Conservation (phyloP, 2,329 filamentous ascomycete genomes). For the Penicillium paneum region DNA sequence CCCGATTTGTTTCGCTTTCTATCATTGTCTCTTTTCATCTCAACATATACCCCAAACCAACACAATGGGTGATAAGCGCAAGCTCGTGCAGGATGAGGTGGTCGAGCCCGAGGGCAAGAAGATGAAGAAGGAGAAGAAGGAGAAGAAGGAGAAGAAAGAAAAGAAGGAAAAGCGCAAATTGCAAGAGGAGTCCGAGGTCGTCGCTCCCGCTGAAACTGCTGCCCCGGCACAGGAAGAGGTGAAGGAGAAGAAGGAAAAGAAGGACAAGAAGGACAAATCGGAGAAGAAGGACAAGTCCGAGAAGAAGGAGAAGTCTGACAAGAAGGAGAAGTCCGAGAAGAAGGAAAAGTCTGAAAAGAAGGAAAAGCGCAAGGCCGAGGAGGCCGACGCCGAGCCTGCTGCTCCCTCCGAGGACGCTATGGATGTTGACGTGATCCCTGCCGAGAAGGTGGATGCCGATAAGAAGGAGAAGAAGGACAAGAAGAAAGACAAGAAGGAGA, state of each 20-base stretch:
- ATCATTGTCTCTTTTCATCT: background rate
- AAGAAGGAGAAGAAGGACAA: conserved; percentile 23
- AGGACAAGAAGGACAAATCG: conserved; percentile 9
- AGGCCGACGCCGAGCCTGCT: conserved; percentile 9
- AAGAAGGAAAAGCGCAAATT: conserved; percentile 15
- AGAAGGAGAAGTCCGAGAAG: conserved; percentile 18
- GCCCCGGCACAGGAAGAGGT: conserved; percentile 10
- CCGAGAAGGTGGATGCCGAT: conserved; percentile 19
- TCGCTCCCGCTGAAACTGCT: conserved; percentile 3
- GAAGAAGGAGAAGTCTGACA: conserved; percentile 11
- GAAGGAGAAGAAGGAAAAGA: conserved; percentile 21
- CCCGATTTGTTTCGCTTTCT: background rate
- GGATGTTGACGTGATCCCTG: conserved; percentile 13
- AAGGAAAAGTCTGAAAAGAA: conserved; percentile 13
- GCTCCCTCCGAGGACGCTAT: conserved; percentile 7
- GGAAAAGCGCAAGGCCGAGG: conserved; percentile 16
- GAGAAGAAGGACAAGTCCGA: conserved; percentile 14
- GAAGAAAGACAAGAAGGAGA: conserved; percentile 18
- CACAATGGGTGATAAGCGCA: conserved; percentile 41
- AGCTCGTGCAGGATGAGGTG: conserved; percentile 34
- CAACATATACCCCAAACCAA: background rate
- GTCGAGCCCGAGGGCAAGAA: conserved; percentile 33
- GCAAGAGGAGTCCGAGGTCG: conserved; percentile 5
- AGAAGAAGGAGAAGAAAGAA: conserved; percentile 25
- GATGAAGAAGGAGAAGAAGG: conserved; percentile 31